These are phyloP conservation scores for Microstegium vimineum DNA, from an alignment of 176 grass and related monocot species.

Conservation along the genomic window DNA sequence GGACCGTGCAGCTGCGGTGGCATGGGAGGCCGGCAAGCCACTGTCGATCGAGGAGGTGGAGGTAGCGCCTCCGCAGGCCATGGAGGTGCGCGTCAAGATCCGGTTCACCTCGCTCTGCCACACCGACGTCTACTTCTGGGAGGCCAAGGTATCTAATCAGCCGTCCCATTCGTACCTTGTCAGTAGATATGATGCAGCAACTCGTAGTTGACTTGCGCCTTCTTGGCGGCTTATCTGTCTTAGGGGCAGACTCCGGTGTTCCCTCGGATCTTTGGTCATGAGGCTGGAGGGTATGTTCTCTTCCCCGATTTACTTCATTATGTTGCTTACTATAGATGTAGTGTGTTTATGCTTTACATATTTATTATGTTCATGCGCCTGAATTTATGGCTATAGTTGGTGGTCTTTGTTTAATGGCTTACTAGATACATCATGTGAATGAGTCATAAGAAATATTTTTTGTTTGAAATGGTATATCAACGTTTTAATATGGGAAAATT, in stretches of 20 bases:
- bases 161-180: not conserved
- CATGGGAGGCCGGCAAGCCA: constrained; percentile 83
- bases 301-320: not conserved
- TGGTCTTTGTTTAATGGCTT: constrained; percentile 13
- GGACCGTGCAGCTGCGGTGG: constrained; percentile 56
- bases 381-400: not conserved
- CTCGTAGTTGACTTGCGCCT: constrained; percentile 32
- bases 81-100: too few species aligned
- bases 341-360: not conserved
- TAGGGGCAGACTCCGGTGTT: constrained; percentile 78
- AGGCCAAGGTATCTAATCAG: constrained; percentile 62
- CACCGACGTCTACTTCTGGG: constrained; percentile 93
- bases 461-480: not conserved
- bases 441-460: not conserved
- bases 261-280: constrained; percentile 81
- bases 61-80: constrained; percentile 74
- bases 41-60: constrained; percentile 76
- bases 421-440: not conserved
- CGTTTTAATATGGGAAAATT: not conserved
- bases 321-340: not conserved
- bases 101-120: constrained; percentile 77
- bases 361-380: not conserved
- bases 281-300: constrained; percentile 69
- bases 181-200: not conserved
- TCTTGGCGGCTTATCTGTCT: constrained; percentile 4